A percentile compares a stretch with the other conserved stretches of the same genome.
Evolutionary conservation across 2,329 filamentous ascomycete species (phyloP).

Genomic region (Exophiala spinifera): DNA sequence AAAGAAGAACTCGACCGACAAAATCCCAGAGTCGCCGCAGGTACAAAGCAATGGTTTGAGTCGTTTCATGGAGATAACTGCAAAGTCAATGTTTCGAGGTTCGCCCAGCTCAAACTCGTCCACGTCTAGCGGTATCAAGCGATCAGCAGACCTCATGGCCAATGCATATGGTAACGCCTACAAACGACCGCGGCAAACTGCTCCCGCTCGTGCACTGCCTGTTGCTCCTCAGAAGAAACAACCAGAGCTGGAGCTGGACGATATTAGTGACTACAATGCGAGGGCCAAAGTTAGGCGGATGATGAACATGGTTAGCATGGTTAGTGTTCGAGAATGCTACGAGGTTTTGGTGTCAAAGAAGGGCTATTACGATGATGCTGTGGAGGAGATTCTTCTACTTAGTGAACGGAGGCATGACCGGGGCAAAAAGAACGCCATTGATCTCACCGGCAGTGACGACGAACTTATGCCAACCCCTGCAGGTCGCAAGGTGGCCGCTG

Average conservation of each 20-base stretch:
- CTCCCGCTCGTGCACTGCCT: constrained; percentile 47
- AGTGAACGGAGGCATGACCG: constrained; percentile 33
- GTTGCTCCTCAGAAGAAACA: constrained; percentile 28
- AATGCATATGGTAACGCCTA: constrained; percentile 37
- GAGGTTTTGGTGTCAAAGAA: constrained; percentile 50
- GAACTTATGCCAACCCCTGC: constrained; percentile 38
- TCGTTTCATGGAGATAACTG: constrained; percentile 45
- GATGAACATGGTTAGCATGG: constrained; percentile 45
- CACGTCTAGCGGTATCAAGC: constrained; percentile 34
- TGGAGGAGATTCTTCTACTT: constrained; percentile 44
- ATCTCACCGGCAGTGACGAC: constrained; percentile 41
- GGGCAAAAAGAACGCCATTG: constrained; percentile 25
- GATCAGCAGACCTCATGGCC: constrained; percentile 45
- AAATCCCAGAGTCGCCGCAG: constrained; percentile 41
- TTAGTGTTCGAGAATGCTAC: constrained; percentile 47
- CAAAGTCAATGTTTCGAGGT: constrained; percentile 44
- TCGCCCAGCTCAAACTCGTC: constrained; percentile 21
- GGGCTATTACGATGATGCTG: constrained; percentile 56
- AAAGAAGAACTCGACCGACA: constrained; percentile 37
- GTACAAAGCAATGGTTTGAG: constrained; percentile 31
- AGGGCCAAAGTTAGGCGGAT: constrained; percentile 54
- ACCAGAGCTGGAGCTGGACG: constrained; percentile 44
- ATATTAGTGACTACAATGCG: constrained; percentile 51
- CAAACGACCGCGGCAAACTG: constrained; percentile 42
- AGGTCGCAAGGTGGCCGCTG: constrained; percentile 28